Percentiles rank a stretch among this genome's conserved stretches.
Evolutionary conservation across 306 rosid genomes (phyloP).

Genomic region (Begonia peltatifolia): DNA sequence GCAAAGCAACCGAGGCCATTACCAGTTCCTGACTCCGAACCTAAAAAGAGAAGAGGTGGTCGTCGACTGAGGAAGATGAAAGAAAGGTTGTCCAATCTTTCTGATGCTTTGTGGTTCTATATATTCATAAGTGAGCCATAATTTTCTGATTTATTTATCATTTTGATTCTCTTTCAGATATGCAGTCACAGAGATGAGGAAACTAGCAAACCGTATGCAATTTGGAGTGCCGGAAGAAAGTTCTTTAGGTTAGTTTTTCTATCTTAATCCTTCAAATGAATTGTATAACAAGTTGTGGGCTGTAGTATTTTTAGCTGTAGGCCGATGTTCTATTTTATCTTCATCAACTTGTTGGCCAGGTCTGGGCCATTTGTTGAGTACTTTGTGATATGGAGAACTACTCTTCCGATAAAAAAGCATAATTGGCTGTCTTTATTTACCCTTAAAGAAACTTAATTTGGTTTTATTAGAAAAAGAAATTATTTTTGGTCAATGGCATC

Average conservation of each 20-base stretch:
- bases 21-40: slow-evolving; percentile 96
- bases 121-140: not conserved
- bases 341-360: too few relatives aligned
- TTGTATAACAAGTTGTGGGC: too few relatives aligned
- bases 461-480: too few relatives aligned
- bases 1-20: slow-evolving; percentile 94
- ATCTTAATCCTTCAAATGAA: too few relatives aligned
- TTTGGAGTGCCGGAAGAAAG: slow-evolving; percentile 97
- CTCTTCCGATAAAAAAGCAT: too few relatives aligned
- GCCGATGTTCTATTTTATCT: too few relatives aligned
- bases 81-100: slow-evolving; percentile 39
- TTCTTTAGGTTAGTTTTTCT: slow-evolving; percentile 49
- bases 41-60: slow-evolving; percentile 93
- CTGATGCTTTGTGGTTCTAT: not conserved
- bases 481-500: too few relatives aligned
- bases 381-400: too few relatives aligned
- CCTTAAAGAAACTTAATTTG: too few relatives aligned
- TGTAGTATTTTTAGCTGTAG: too few relatives aligned
- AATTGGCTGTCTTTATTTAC: too few relatives aligned
- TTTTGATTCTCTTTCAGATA: slow-evolving; percentile 34
- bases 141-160: slow-evolving; percentile 1
- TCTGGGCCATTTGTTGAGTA: too few relatives aligned
- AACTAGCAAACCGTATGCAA: slow-evolving; percentile 89
- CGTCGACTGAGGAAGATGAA: slow-evolving; percentile 83
- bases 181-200: slow-evolving; percentile 88